Percentiles rank a stretch among this genome's conserved stretches.
phyloP scores from a whole-genome alignment of 768 basidiomycete genomes.

The Leccinellum rugosiceps region DNA sequence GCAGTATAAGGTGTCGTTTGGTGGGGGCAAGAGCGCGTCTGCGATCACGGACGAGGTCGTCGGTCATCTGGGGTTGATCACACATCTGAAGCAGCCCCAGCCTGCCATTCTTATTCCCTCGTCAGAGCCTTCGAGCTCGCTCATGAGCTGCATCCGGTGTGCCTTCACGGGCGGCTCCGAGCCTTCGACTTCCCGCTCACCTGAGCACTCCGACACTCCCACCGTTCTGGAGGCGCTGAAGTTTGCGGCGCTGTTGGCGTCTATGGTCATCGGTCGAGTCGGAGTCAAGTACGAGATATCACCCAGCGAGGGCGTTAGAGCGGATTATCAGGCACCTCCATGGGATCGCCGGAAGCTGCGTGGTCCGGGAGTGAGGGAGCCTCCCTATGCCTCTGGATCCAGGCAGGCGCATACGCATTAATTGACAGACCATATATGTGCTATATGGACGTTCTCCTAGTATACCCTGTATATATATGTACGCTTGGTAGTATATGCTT shows the following conservation, averaged over 20 bases:
- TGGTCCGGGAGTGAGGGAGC: neutral
- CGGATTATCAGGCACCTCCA: constrained; percentile 34
- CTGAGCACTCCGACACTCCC: constrained; percentile 30
- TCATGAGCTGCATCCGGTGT: constrained; percentile 14
- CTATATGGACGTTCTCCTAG: neutral
- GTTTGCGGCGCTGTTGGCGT: constrained; percentile 47
- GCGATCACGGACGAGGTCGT: constrained; percentile 19
- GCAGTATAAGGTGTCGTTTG: constrained; percentile 17
- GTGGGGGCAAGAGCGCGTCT: constrained; percentile 16
- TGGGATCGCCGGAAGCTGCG: constrained; percentile 35
- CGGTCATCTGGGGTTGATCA: constrained; percentile 16
- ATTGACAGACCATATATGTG: neutral
- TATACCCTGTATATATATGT: neutral
- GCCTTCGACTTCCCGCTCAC: neutral
- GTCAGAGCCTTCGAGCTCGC: constrained; percentile 2
- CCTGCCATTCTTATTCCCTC: neutral
- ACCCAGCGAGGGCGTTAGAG: constrained; percentile 16
- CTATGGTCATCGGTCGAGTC: constrained; percentile 38
- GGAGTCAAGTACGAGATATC: constrained; percentile 25
- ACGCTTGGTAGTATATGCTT: too few relatives aligned
- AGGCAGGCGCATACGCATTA: constrained; percentile 11
- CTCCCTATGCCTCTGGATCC: constrained; percentile 3
- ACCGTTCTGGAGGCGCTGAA: constrained; percentile 50
- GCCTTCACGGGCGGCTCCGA: neutral
- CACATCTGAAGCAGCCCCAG: constrained; percentile 6